Conservation (phyloP, 2,329 filamentous ascomycete species). For the Colletotrichum zoysiae region DNA sequence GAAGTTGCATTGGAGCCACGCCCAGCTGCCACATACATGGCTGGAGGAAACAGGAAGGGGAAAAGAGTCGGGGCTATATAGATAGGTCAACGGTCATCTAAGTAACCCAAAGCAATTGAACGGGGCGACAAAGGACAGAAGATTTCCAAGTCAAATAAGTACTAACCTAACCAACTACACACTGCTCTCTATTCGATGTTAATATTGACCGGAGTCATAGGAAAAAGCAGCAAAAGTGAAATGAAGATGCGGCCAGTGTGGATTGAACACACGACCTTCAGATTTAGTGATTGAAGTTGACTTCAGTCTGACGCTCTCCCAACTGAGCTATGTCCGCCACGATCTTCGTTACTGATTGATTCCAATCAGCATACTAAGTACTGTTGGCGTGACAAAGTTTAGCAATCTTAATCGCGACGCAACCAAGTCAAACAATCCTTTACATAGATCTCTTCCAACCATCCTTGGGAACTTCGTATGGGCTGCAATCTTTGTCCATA, state of each 20-base stretch:
- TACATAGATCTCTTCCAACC: not conserved
- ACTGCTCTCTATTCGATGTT: too few relatives aligned
- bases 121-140: too few relatives aligned
- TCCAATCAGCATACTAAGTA: not conserved
- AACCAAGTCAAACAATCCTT: not conserved
- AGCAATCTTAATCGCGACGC: too few relatives aligned
- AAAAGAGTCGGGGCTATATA: not conserved
- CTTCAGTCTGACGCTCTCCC: constrained; percentile 42
- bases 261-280: constrained; percentile 42
- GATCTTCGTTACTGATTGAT: not conserved
- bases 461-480: not conserved
- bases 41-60: not conserved
- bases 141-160: too few relatives aligned
- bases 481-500: not conserved
- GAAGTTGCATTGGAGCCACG: not conserved
- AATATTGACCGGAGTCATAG: not conserved
- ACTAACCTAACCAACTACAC: too few relatives aligned
- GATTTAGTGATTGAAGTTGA: constrained; percentile 38
- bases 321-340: constrained; percentile 42
- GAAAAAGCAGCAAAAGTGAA: not conserved
- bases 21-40: too few relatives aligned
- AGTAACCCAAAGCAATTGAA: not conserved
- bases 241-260: constrained; percentile 40
- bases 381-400: accelerated
- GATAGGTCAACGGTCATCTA: too few relatives aligned